Evolutionary conservation across 306 rosid species (phyloP).

Genomic region (Medicago ruthenica): DNA sequence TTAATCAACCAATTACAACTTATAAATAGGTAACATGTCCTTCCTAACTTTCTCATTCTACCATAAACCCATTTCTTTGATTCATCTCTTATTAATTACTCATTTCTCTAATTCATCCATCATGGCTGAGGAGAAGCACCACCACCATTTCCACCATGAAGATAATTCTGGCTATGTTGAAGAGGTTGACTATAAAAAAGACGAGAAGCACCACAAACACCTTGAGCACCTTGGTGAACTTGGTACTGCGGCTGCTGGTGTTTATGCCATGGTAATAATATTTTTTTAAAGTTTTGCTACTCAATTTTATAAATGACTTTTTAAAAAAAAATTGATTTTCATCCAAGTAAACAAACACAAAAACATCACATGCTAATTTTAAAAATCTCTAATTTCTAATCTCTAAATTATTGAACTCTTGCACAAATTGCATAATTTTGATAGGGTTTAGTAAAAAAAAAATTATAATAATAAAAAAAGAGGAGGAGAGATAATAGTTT

Average conservation of each 20-base stretch:
- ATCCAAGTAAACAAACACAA: no score
- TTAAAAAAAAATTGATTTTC: no score
- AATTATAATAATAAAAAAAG: no score
- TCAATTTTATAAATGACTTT: no score
- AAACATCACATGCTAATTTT: no score
- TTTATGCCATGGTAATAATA: conserved; percentile 65
- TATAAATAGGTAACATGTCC: conserved; percentile 42
- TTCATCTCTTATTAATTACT: not conserved
- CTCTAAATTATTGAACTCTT: no score
- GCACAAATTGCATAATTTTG: no score
- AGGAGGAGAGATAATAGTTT: no score
- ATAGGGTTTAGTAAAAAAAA: no score
- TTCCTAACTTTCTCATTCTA: conserved; percentile 24
- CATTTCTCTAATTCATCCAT: not conserved
- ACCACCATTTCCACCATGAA: conserved; percentile 55
- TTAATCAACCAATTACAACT: conserved; percentile 23
- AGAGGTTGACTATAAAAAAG: conserved; percentile 62
- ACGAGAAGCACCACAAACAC: conserved; percentile 81
- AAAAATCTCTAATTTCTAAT: no score
- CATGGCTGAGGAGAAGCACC: conserved; percentile 74
- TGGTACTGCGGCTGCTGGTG: conserved; percentile 66
- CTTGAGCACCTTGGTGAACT: conserved; percentile 62
- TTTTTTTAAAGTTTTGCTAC: not conserved
- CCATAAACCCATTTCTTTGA: not conserved
- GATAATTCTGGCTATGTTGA: conserved; percentile 35